Base-by-base conservation (phyloP, 202 grass and related monocot genomes). In the Musa balbisiana region DNA sequence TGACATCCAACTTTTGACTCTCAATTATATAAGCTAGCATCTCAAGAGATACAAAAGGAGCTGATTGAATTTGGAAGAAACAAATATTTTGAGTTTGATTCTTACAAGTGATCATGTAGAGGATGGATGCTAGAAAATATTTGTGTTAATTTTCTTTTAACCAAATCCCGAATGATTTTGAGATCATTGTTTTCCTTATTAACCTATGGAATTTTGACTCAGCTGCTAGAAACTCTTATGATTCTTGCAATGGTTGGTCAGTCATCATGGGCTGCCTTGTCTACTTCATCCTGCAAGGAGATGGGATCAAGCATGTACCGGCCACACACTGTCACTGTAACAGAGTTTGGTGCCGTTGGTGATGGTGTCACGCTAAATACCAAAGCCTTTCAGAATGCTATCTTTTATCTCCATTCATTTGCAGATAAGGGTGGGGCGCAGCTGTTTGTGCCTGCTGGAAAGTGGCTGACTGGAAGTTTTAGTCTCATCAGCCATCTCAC, bases 371-470 rank as follows among this genome's bases (percentile, higher is more conserved):
- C 91, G 14, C 79, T 92, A 53, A 99, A 99, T 78, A 94, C 95
- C 62, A 99, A 99, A 73, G 91, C 95, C 67, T 99, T 99, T 79
- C 88, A 90, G 81, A 99, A 99, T 78, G 95, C 95, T 10, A 99
- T 99, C 43, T 99, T 94, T 75, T 99, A 99, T 76, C 95, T 99
- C 70, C 91, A 94, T 82, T 98, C 95, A 22, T 94, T 98, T 64
- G 91, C 95, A 0, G 95, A 98, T 79, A 94, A 98, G 83, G 95
- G 95, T 1, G 95, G 95, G 0, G 91, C 95, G 0, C 85, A 92
- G 71, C 85, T 98, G 58, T 98, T 98, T 51, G 95, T 98, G 75
- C 95, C 95, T 70, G 89, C 91, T 67, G 95, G 95, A 69, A 94
- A 83, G 77, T 98, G 95, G 95, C 50, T 98, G 67, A 98, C 95